A percentile compares a stretch with the other conserved stretches of the same genome.
Evolutionary conservation across 352 stramenopile genomes (phyloP).

Genomic region (Pilasporangium apinafurcum): DNA sequence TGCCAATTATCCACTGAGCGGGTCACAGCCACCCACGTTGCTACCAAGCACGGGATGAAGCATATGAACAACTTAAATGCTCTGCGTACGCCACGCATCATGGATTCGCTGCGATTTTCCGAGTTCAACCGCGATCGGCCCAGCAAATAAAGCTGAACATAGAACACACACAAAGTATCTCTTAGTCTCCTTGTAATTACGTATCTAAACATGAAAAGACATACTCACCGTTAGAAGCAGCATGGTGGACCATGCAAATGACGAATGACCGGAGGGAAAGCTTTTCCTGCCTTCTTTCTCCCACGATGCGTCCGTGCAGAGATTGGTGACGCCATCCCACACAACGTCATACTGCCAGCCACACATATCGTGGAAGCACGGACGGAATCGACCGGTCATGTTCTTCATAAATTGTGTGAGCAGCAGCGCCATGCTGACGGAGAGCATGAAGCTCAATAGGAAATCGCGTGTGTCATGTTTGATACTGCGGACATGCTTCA

Average conservation of each 20-base stretch:
- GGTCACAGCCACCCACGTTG: constrained; percentile 64
- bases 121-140: constrained; percentile 55
- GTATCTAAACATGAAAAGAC: neutral
- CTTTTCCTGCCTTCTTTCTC: constrained; percentile 64
- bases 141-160: constrained; percentile 55
- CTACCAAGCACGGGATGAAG: constrained; percentile 49
- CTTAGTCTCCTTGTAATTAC: neutral
- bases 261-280: constrained; percentile 73
- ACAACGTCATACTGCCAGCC: constrained; percentile 57
- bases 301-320: constrained; percentile 35
- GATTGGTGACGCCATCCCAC: constrained; percentile 59
- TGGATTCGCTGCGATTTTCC: constrained; percentile 39
- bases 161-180: constrained; percentile 1
- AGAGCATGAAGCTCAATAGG: constrained; percentile 51
- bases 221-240: constrained; percentile 59
- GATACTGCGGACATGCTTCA: constrained; percentile 40
- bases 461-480: constrained; percentile 70
- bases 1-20: constrained; percentile 84
- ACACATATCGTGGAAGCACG: constrained; percentile 76
- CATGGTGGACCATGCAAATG: constrained; percentile 65
- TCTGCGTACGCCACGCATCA: constrained; percentile 42
- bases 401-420: constrained; percentile 72
- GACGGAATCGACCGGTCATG: constrained; percentile 58
- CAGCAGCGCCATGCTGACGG: constrained; percentile 40
- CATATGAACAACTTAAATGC: constrained; percentile 64